Percentiles rank a stretch among this genome's conserved stretches.
Conservation (phyloP, 257 asterid species). For the Plantago major region DNA sequence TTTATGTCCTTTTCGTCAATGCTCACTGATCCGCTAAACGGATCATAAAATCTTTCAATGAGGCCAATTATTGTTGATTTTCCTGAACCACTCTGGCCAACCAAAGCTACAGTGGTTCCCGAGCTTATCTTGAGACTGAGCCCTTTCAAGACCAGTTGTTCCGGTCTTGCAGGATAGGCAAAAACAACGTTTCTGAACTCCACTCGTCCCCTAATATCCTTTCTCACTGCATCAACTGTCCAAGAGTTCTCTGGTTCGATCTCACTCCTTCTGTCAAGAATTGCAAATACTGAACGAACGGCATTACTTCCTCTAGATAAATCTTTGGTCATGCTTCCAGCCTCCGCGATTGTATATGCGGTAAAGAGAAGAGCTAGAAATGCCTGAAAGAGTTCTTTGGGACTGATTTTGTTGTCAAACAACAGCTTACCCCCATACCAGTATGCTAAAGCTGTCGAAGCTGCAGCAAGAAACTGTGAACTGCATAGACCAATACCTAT, state of each 20-base stretch:
- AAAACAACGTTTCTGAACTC: constrained; percentile 56
- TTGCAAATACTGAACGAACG: constrained; percentile 68
- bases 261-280: constrained; percentile 54
- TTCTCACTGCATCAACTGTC: constrained; percentile 26
- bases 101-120: constrained; percentile 63
- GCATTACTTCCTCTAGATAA: constrained; percentile 72
- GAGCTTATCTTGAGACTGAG: constrained; percentile 48
- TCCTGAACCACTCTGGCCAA: constrained; percentile 72
- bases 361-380: constrained; percentile 69
- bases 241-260: constrained; percentile 47
- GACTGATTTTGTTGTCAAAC: constrained; percentile 34
- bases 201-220: constrained; percentile 47
- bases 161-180: constrained; percentile 66
- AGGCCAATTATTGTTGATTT: constrained; percentile 61
- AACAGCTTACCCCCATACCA: constrained; percentile 80
- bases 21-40: constrained; percentile 43
- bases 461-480: constrained; percentile 75
- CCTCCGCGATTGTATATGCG: constrained; percentile 87
- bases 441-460: constrained; percentile 72
- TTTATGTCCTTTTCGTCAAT: constrained; percentile 56
- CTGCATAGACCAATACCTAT: constrained; percentile 70
- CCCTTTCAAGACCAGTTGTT: constrained; percentile 50
- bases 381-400: constrained; percentile 69
- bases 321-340: constrained; percentile 91
- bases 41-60: constrained; percentile 66